Evolutionary conservation across 2,329 filamentous ascomycete species (phyloP).

Genomic region (Cercospora janseana): DNA sequence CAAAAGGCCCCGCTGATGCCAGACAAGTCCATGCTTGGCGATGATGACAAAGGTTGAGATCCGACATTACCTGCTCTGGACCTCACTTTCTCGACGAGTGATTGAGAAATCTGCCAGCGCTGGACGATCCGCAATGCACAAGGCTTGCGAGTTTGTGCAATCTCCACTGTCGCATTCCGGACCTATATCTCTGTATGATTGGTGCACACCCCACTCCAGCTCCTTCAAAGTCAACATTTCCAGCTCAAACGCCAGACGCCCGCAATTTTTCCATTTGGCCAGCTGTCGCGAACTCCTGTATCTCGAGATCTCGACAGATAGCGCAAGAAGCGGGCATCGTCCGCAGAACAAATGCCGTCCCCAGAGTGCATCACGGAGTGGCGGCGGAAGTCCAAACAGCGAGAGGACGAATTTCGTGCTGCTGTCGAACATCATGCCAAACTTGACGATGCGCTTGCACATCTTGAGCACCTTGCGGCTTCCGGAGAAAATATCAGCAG

Average conservation of each 20-base stretch:
- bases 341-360: not conserved
- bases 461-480: not conserved
- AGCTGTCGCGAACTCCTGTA: not conserved
- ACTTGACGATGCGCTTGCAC: not conserved
- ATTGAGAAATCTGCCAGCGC: no score
- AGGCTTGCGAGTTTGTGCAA: no score
- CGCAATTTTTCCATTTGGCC: no score
- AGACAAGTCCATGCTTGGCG: not conserved
- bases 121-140: no score
- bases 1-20: no score
- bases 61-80: not conserved
- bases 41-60: not conserved
- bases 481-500: not conserved
- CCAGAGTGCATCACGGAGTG: conserved; percentile 4
- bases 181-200: no score
- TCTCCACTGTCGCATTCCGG: no score
- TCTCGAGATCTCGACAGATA: not conserved
- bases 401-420: conserved; percentile 9
- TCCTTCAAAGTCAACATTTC: no score
- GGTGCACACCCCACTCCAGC: no score
- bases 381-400: conserved; percentile 6
- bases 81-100: not conserved
- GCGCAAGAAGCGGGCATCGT: not conserved
- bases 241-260: no score
- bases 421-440: conserved; percentile 4